phyloP scores from a whole-genome alignment of 495 filamentous ascomycete species.

The Aspergillus biplanus region DNA sequence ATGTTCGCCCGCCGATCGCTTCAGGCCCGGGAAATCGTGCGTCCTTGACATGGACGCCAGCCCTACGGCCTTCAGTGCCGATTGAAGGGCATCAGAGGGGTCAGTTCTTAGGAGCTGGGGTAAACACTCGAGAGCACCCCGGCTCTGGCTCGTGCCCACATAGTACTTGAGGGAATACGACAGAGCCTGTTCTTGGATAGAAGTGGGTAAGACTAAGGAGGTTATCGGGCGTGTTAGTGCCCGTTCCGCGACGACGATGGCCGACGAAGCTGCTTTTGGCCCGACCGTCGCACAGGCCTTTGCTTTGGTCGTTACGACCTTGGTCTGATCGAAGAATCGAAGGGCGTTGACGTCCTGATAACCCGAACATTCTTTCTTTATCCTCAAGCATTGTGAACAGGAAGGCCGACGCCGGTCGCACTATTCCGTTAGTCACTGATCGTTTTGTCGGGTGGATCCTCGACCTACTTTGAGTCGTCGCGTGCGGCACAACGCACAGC shows the following conservation, averaged over 20 bases:
- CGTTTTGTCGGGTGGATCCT: background rate
- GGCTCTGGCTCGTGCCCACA: slow-evolving; percentile 18
- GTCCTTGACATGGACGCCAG: slow-evolving; percentile 21
- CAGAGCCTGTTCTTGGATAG: slow-evolving; percentile 5
- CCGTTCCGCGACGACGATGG: too few species aligned
- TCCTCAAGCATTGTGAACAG: slow-evolving; percentile 22
- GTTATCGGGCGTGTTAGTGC: background rate
- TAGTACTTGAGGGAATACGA: slow-evolving; percentile 20
- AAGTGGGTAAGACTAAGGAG: slow-evolving; percentile 10
- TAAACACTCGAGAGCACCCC: slow-evolving; percentile 19
- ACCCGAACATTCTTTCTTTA: slow-evolving; percentile 19
- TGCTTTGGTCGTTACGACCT: slow-evolving; percentile 6
- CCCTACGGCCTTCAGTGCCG: slow-evolving; percentile 21
- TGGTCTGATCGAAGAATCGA: slow-evolving; percentile 20
- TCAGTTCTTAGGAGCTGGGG: slow-evolving; percentile 8
- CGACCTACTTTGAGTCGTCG: slow-evolving; percentile 16
- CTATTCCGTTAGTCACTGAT: slow-evolving; percentile 8
- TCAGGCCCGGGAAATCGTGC: slow-evolving; percentile 8
- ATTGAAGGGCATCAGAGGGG: slow-evolving; percentile 19
- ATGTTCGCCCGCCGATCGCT: slow-evolving; percentile 13
- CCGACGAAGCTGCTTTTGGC: background rate
- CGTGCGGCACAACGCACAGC: slow-evolving; percentile 12
- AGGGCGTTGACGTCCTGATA: slow-evolving; percentile 19
- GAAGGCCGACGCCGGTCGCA: slow-evolving; percentile 22
- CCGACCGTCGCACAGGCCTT: background rate